Evolutionary conservation across 495 filamentous ascomycete genomes (phyloP), one percentile per base, ranked within the genome.

Genomic region (Chaetomidium leptoderma): DNA sequence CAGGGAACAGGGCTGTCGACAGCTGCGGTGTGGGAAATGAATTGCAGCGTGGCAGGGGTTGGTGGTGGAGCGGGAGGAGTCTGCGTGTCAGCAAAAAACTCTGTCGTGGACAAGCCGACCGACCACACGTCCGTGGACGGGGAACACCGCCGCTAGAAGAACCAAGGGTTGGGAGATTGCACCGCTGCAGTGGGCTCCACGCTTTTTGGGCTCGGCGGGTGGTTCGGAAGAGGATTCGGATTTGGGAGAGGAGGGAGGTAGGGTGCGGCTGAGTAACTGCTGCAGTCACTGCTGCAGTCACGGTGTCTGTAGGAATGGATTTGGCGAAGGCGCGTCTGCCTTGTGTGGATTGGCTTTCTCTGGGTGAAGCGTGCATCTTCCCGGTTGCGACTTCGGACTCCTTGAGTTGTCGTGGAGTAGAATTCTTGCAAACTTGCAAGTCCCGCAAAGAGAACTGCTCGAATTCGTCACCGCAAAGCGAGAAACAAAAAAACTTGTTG

Each of bases 11-110:
- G 44, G 24, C 44, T 30, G 24, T 46, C 26, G 24, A 17, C 24
- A 46, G 44, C 44, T 46, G 44, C 44, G 17, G 44, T 23, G 4
- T 26, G 24, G 44, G 44, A 46, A 30, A 46, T 46, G 44, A 46
- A 46, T 8, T 44, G 40, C n/a, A n/a, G n/a, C n/a, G n/a, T 19
- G 40, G 40, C 19, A 44, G 40, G 21, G 40, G 21, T 8, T n/a
- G 21, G 19, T 4, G 40, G 40, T 8, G 40, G 19, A 9, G 10
- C 35, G 4, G 9, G 39, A 4, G 39, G 11, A 5, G n/a, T 46
- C 44, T 27, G 14, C 26, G 21, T 30, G 44, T 29, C 24, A 46
- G 44, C 29, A 30, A 30, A 46, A 29, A 30, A 27, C 26, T 46
- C 26, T 46, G 24, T n/a, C 26, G 26, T n/a, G 44, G n/a, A n/a